A percentile compares a stretch with the other conserved stretches of the same genome.
Evolutionary conservation across 1,139 yeast genomes (phyloP).

Genomic region (Candida sanyaensis): DNA sequence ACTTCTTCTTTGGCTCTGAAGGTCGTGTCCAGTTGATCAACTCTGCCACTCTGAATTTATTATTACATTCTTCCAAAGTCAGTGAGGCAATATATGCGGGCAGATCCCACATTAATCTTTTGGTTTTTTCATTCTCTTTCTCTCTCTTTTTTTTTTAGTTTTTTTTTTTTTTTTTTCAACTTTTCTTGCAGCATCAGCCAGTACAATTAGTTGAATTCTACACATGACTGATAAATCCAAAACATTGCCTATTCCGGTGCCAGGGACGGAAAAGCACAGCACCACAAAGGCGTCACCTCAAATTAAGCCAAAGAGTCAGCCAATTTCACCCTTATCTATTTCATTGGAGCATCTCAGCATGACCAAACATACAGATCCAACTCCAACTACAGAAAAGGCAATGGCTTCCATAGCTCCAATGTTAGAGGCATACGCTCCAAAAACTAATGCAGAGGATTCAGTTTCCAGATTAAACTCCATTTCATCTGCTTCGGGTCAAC

Average conservation of each 20-base stretch:
- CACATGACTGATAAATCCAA: conserved; percentile 4
- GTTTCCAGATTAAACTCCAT: conserved; percentile 23
- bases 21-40: no score
- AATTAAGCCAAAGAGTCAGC: conserved; percentile 21
- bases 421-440: conserved; percentile 69
- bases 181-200: background rate
- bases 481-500: conserved; percentile 16
- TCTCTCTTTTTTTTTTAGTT: no score
- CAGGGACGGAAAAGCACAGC: conserved; percentile 2
- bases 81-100: no score
- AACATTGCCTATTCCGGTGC: conserved; percentile 11
- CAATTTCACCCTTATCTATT: conserved; percentile 36
- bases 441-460: conserved; percentile 62
- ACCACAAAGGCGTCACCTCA: background rate
- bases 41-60: no score
- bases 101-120: background rate
- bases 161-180: background rate
- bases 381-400: conserved; percentile 53
- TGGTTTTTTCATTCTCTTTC: background rate
- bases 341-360: conserved; percentile 12
- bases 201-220: background rate
- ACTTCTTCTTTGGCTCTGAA: no score
- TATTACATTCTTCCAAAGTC: no score
- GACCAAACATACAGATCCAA: conserved; percentile 14
- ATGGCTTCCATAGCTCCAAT: conserved; percentile 81